A percentile compares a stretch with the other conserved stretches of the same genome.
These are phyloP conservation scores for Isoetes taiwanensis DNA, from an alignment of 75 land plant genomes.

Conservation along the genomic window DNA sequence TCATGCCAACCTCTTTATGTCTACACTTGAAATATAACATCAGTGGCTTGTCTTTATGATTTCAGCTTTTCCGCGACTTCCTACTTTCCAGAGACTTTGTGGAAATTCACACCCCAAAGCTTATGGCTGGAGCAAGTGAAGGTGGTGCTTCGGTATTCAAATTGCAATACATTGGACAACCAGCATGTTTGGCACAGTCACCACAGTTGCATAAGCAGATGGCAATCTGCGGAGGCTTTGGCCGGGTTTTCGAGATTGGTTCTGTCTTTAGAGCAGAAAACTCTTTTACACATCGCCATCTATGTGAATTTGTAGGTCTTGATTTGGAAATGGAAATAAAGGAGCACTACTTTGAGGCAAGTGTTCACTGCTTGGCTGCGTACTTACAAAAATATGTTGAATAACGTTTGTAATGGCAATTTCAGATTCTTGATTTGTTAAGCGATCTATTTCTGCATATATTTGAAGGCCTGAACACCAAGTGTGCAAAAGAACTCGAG, in stretches of 20 bases:
- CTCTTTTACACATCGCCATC: constrained; percentile 86
- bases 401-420: no score
- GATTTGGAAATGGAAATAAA: constrained; percentile 97
- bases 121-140: constrained; percentile 88
- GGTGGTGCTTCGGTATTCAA: constrained; percentile 91
- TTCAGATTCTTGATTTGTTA: constrained; percentile 80
- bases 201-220: constrained; percentile 96
- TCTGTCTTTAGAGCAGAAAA: constrained; percentile 92
- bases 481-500: constrained; percentile 61
- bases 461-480: constrained; percentile 61
- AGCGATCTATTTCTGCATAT: constrained; percentile 60
- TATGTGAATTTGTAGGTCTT: constrained; percentile 92
- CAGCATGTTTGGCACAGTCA: constrained; percentile 93
- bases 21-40: no score
- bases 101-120: constrained; percentile 68
- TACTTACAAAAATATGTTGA: no score
- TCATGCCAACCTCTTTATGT: no score
- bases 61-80: constrained; percentile 66
- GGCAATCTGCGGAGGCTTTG: constrained; percentile 85
- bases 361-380: no score
- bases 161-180: constrained; percentile 70
- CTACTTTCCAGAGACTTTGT: constrained; percentile 44
- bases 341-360: constrained; percentile 79
- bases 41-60: no score
- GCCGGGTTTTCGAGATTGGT: constrained; percentile 82